Evolutionary conservation across 176 grass and related monocot genomes (phyloP).

Genomic region (Dendrocalamus sinicus): DNA sequence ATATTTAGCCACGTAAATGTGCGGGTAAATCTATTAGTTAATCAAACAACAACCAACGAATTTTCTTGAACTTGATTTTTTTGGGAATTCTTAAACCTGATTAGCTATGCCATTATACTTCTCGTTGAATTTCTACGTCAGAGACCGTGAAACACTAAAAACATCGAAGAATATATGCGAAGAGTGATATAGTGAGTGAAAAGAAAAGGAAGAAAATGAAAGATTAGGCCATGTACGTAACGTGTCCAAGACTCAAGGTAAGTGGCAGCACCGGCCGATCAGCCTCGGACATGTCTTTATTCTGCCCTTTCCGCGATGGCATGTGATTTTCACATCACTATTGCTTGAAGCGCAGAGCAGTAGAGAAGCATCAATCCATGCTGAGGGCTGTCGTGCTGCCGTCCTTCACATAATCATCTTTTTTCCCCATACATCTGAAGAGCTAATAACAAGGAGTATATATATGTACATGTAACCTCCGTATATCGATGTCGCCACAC

Average conservation of each 20-base stretch:
- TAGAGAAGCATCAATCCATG: slow-evolving; percentile 47
- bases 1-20: too few species aligned
- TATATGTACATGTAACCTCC: background rate
- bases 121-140: background rate
- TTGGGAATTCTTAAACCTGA: background rate
- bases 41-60: background rate
- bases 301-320: background rate
- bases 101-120: background rate
- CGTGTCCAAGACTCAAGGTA: slow-evolving; percentile 47
- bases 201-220: background rate
- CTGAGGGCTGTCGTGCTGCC: slow-evolving; percentile 13
- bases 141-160: background rate
- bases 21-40: too few species aligned
- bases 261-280: background rate
- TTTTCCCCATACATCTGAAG: background rate
- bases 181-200: background rate
- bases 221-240: background rate
- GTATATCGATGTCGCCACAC: background rate
- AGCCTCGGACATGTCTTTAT: background rate
- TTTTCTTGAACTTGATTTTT: background rate
- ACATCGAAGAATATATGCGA: background rate
- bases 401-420: slow-evolving; percentile 10
- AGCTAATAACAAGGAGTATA: background rate
- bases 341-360: slow-evolving; percentile 18
- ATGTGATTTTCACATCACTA: slow-evolving; percentile 36